These are phyloP conservation scores for Ogataea dorogensis DNA, from an alignment of 805 yeast species.

Conservation along the genomic window DNA sequence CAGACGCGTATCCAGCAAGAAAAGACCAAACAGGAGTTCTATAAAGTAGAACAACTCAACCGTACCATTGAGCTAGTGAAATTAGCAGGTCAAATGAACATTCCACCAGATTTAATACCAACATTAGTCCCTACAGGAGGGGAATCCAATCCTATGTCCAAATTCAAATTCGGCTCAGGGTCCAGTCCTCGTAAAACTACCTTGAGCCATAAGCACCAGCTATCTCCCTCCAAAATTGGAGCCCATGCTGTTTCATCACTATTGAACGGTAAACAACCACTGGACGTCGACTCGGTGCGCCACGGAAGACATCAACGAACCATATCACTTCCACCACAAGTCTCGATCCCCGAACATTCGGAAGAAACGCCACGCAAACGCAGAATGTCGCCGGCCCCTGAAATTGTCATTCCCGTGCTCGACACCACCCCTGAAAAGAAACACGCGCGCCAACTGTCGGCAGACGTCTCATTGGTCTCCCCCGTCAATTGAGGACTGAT, in stretches of 20 bases:
- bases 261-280: conserved; percentile 24
- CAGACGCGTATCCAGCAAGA: conserved; percentile 70
- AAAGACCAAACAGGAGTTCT: conserved; percentile 75
- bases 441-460: conserved; percentile 9
- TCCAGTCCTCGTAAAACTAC: conserved; percentile 17
- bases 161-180: conserved; percentile 34
- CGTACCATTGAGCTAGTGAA: conserved; percentile 61
- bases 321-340: conserved; percentile 40
- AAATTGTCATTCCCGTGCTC: conserved; percentile 10
- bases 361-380: conserved; percentile 18
- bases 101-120: conserved; percentile 67
- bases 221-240: conserved; percentile 56
- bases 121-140: conserved; percentile 40
- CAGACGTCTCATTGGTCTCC: conserved; percentile 10
- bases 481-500: conserved; percentile 8
- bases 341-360: conserved; percentile 32
- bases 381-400: conserved; percentile 10
- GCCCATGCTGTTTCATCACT: conserved; percentile 64
- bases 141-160: conserved; percentile 23
- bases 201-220: conserved; percentile 22
- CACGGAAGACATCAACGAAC: conserved; percentile 39
- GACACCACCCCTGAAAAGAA: conserved; percentile 11
- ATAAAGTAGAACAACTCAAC: conserved; percentile 60
- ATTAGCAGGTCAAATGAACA: conserved; percentile 55
- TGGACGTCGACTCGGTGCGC: conserved; percentile 21